Evolutionary conservation across 108 stramenopile species (phyloP), one percentile per base, ranked within the genome.

Genomic region (Parmales sp.): DNA sequence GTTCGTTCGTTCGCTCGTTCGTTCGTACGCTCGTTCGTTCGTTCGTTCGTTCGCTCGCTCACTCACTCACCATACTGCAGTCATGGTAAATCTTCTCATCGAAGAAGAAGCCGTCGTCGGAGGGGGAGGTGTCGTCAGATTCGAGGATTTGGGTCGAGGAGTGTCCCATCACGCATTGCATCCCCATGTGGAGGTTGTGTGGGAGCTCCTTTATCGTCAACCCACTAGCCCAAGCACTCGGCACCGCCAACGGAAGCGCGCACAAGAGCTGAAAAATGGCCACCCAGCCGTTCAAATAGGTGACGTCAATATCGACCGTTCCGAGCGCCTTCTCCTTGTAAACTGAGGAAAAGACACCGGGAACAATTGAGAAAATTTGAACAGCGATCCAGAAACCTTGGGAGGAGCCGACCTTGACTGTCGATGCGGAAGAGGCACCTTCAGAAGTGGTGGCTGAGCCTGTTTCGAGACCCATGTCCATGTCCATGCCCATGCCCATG

Each of bases 311-410:
- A 67, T 81, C 80, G 31, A 46, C 67, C 31, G 79, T 78, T 0
- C 80, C 80, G 5, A 81, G 69, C 3, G 80, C 80, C 73, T 81
- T 81, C 63, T 81, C 80, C 67, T 81, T 81, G 78, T 81, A 81
- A 39, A 81, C 80, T 3, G 69, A 71, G 72, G 73, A 74, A 69
- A 81, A 68, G 70, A 78, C 79, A 73, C 77, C 77, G 38, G 80
- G 80, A 28, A 81, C 75, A 37, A 78, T 79, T 19, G 50, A 44
- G 2, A 79, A 48, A 6, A 81, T 72, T 64, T 73, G 43, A 1
- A 80, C 63, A 20, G 69, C 18, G 11, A 73, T 74, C 80, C 80
- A 80, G 22, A 76, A 22, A 11, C 70, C 49, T 54, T 78, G 74
- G 39, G 26, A 71, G 16, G 3, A 2, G 9, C 28, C 22, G 26